Percentiles rank a stretch among this genome's conserved stretches.
Conservation (phyloP, 2,329 filamentous ascomycete genomes). For the Zymoseptoria crescenta region DNA sequence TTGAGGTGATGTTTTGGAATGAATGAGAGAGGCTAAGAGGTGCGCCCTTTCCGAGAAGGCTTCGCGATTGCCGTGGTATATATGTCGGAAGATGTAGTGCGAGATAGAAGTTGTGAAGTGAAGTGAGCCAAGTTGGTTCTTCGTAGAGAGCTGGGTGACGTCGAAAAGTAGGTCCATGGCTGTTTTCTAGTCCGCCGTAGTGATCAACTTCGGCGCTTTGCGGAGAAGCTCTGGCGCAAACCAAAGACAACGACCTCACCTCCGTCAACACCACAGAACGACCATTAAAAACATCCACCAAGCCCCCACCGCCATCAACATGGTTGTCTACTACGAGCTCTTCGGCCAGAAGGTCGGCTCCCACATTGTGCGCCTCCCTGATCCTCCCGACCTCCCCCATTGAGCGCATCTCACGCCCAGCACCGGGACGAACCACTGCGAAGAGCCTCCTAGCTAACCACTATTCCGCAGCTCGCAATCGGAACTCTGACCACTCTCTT, state of each 20-base stretch:
- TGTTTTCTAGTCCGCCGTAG: too few relatives aligned
- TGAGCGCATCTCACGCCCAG: not conserved
- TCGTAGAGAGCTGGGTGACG: not conserved
- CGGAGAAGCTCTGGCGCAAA: conserved; percentile 2
- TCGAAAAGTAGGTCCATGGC: not conserved
- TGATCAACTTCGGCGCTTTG: too few relatives aligned
- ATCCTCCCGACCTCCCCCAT: not conserved
- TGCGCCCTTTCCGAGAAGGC: not conserved
- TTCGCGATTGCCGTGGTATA: conserved; percentile 1
- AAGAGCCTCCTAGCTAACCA: not conserved
- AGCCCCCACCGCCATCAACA: conserved; percentile 22
- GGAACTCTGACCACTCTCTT: conserved; percentile 46
- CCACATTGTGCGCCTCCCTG: conserved; percentile 39
- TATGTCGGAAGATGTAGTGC: not conserved
- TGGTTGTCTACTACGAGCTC: conserved; percentile 47
- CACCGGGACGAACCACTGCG: not conserved
- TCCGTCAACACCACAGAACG: conserved; percentile 3
- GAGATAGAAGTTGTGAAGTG: not conserved
- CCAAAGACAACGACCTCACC: conserved; percentile 5
- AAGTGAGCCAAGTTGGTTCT: too few relatives aligned
- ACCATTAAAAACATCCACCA: conserved; percentile 1
- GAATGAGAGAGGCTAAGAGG: not conserved
- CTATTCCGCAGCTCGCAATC: conserved; percentile 49
- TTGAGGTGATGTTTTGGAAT: not conserved
- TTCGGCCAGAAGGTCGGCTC: conserved; percentile 47